phyloP scores from a whole-genome alignment of 2,329 filamentous ascomycete species.

The Aspergillus luchuensis region DNA sequence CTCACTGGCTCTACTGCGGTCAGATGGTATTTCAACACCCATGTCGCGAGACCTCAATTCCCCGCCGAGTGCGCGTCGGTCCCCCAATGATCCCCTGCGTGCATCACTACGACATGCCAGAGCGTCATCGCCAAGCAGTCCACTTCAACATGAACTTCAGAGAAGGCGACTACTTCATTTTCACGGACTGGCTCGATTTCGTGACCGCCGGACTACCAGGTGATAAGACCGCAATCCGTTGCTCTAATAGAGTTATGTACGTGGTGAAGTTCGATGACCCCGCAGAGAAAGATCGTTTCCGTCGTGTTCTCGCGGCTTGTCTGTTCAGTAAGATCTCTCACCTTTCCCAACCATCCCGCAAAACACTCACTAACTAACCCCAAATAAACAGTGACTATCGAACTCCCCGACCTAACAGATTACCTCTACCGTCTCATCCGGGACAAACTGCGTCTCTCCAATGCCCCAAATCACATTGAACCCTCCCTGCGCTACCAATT shows the following conservation, averaged over 20 bases:
- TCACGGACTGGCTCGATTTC: slow-evolving; percentile 30
- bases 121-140: slow-evolving; percentile 41
- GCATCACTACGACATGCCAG: slow-evolving; percentile 34
- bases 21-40: slow-evolving; percentile 24
- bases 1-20: slow-evolving; percentile 38
- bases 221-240: slow-evolving; percentile 20
- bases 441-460: slow-evolving; percentile 28
- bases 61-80: slow-evolving; percentile 19
- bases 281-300: slow-evolving; percentile 36
- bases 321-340: slow-evolving; percentile 30
- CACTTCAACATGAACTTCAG: slow-evolving; percentile 28
- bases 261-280: slow-evolving; percentile 29
- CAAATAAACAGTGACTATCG: slow-evolving; percentile 26
- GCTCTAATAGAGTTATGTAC: slow-evolving; percentile 25
- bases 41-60: slow-evolving; percentile 25
- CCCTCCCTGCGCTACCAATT: slow-evolving; percentile 29
- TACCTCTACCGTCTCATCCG: slow-evolving; percentile 41
- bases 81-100: slow-evolving; percentile 31
- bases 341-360: background rate
- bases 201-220: slow-evolving; percentile 14
- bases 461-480: slow-evolving; percentile 22
- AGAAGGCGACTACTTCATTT: slow-evolving; percentile 41
- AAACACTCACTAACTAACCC: slow-evolving; percentile 5
- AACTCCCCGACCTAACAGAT: slow-evolving; percentile 27
- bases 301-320: slow-evolving; percentile 35